Evolutionary conservation across 2,329 filamentous ascomycete species (phyloP), one percentile per base, ranked within the genome.

Genomic region (Venturia pyrina): DNA sequence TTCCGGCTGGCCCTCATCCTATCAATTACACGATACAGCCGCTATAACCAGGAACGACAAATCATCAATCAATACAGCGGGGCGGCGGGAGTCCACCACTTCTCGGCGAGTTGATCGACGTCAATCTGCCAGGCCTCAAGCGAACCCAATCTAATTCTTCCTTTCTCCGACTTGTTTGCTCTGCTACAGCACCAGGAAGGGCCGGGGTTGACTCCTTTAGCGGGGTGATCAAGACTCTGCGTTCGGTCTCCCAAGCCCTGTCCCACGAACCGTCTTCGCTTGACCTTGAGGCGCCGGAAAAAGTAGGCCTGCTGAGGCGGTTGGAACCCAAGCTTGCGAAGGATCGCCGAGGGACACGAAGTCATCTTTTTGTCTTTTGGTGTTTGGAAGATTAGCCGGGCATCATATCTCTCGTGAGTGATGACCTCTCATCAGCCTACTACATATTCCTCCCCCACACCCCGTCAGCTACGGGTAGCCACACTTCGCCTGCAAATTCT

Each of bases 361-460:
- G 53, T 59, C 53, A 59, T 59, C 53, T 59, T 37, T 59, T 59
- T 59, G 53, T 37, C 53, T 59, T 59, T 59, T 34, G 53, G 53
- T 59, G 53, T 59, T 10, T 59, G 53, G n/a, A 59, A 5, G 4
- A 37, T 37, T n/a, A 10, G 53, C 53, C 53, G 53, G 53, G 7
- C 28, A 34, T 59, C 28, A 7, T 59, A 59, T 37, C 53, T 59
- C 53, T 59, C 28, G 53, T 59, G 53, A 59, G 53, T 59, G 53
- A 59, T 59, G 53, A 59, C 28, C 10, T 59, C 53, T 59, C 53
- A 59, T 59, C 53, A 59, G 53, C 53, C 53, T 37, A 59, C 53
- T 59, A 59, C 53, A 59, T 62, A 62, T 62, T 24, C 59, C 59
- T 24, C 32, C 32, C 43, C 59, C 37, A 43, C 43, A 28, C 24